Percentiles rank a stretch among this genome's conserved stretches.
These are phyloP conservation scores for Neoarthrinium moseri DNA, from an alignment of 2,329 filamentous ascomycete species.

Conservation along the genomic window DNA sequence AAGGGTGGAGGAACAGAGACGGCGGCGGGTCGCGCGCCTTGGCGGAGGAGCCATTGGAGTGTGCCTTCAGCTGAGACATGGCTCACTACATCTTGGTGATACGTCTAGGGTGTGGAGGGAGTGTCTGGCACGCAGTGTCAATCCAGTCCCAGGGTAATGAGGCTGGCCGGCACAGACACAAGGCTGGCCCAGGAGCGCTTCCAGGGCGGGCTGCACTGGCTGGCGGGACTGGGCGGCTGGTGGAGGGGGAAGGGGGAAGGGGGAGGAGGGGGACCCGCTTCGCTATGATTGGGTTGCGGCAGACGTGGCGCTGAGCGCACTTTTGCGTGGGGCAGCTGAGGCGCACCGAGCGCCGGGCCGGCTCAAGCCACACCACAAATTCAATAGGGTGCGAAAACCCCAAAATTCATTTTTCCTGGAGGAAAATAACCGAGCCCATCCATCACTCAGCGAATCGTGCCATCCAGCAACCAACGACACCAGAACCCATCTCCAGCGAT, in stretches of 20 bases:
- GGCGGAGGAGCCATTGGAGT: constrained; percentile 20
- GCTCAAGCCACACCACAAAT: constrained; percentile 18
- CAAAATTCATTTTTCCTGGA: not conserved
- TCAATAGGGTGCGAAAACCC: constrained; percentile 9
- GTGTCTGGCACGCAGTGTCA: too few relatives aligned
- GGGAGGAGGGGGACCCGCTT: not conserved
- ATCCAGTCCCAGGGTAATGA: too few relatives aligned
- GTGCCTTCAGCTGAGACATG: constrained; percentile 22
- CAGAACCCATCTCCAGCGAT: constrained; percentile 28
- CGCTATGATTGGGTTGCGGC: not conserved
- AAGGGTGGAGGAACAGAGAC: constrained; percentile 78
- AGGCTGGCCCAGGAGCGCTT: too few relatives aligned
- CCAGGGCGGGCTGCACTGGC: too few relatives aligned
- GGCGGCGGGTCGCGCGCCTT: constrained; percentile 60
- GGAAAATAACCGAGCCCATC: constrained; percentile 16
- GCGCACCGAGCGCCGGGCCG: not conserved
- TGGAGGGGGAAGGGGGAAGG: not conserved
- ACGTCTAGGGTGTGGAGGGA: too few relatives aligned
- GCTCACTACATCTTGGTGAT: too few relatives aligned
- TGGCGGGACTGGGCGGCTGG: too few relatives aligned
- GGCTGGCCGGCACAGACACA: too few relatives aligned
- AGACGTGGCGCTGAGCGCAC: not conserved
- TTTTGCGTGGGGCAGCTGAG: not conserved
- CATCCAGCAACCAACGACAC: constrained; percentile 22
- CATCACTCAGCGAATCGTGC: constrained; percentile 12